These are phyloP conservation scores for Boletus semigastroideus DNA, from an alignment of 1,284 basidiomycete genomes.

Conservation along the genomic window DNA sequence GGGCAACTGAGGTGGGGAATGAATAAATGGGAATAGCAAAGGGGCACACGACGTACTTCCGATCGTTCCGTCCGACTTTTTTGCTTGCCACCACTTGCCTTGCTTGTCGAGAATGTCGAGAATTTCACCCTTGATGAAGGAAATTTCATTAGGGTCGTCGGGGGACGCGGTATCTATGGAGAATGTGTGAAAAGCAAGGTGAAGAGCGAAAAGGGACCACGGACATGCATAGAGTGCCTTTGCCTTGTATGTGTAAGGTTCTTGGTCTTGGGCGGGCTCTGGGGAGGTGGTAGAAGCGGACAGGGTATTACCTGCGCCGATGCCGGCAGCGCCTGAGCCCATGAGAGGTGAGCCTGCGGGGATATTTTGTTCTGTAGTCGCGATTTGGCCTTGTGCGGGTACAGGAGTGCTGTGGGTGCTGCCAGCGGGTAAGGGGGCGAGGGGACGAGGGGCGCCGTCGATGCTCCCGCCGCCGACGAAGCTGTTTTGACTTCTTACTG, in stretches of 20 bases:
- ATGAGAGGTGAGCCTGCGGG: constrained; percentile 65
- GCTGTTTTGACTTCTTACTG: constrained; percentile 62
- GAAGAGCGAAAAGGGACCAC: constrained; percentile 33
- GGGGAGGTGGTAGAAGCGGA: constrained; percentile 22
- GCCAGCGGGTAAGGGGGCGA: constrained; percentile 35
- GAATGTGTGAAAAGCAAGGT: constrained; percentile 13
- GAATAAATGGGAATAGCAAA: constrained; percentile 9
- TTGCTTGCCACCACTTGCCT: constrained; percentile 96
- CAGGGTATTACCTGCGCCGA: constrained; percentile 49
- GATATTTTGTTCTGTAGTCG: constrained; percentile 43
- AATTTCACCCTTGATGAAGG: constrained; percentile 91
- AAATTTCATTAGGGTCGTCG: constrained; percentile 96
- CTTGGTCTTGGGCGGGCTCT: constrained; percentile 33
- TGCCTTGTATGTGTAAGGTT: constrained; percentile 67
- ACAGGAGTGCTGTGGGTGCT: constrained; percentile 46
- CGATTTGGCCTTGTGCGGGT: constrained; percentile 43
- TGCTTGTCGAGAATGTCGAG: constrained; percentile 93
- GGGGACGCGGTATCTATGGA: constrained; percentile 80
- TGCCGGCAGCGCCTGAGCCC: constrained; percentile 47
- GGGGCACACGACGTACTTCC: constrained; percentile 63
- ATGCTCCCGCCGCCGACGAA: constrained; percentile 54
- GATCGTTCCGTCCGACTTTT: constrained; percentile 76
- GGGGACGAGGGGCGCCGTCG: constrained; percentile 46
- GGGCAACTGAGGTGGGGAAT: constrained; percentile 55
- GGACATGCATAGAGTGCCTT: constrained; percentile 87